Conservation (phyloP, 2,329 filamentous ascomycete species). For the Colletotrichum sidae region DNA sequence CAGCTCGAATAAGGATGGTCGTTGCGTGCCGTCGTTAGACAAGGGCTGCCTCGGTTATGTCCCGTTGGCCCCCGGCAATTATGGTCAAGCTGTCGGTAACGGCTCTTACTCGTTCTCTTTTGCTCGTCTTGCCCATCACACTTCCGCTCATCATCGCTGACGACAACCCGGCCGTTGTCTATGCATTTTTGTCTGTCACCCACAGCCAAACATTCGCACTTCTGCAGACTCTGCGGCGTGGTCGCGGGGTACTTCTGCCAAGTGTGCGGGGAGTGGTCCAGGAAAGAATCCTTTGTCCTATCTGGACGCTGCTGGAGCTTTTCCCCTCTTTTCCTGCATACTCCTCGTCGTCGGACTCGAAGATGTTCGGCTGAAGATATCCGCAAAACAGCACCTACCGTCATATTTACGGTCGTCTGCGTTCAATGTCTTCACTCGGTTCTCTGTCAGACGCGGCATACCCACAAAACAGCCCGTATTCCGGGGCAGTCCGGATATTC, state of each 20-base stretch:
- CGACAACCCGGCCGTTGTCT: no score
- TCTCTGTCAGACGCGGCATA: constrained; percentile 39
- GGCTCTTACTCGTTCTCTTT: no score
- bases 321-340: constrained; percentile 54
- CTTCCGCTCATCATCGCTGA: no score
- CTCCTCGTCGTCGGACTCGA: constrained; percentile 60
- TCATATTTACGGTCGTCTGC: constrained; percentile 47
- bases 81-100: no score
- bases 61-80: no score
- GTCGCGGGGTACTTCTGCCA: constrained; percentile 24
- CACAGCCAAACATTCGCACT: no score
- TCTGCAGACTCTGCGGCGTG: constrained; percentile 36
- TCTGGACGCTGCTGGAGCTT: constrained; percentile 40
- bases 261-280: constrained; percentile 38
- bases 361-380: constrained; percentile 53
- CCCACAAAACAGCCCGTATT: constrained; percentile 48
- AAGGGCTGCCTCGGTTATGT: no score
- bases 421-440: constrained; percentile 44
- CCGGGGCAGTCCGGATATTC: constrained; percentile 37
- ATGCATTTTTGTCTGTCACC: no score
- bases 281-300: constrained; percentile 23
- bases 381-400: constrained; percentile 53
- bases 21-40: no score
- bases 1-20: no score
- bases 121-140: no score